A percentile compares a stretch with the other conserved stretches of the same genome.
Evolutionary conservation across 257 asterid genomes (phyloP).

Genomic region (Solanum lignicaule): DNA sequence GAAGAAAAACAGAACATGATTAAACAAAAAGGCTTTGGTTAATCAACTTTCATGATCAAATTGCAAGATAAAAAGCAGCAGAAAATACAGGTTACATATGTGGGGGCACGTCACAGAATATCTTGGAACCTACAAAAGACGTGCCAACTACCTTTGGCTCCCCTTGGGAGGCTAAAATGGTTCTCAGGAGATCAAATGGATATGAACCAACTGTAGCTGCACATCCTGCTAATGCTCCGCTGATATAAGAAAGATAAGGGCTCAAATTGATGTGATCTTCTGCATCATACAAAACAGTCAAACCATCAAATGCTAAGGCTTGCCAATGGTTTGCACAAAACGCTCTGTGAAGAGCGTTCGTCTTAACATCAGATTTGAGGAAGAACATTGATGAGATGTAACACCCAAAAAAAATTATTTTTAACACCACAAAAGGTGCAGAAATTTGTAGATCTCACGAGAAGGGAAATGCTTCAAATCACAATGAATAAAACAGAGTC

Average conservation of each 20-base stretch:
- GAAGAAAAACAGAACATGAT: neutral
- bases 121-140: neutral
- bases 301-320: neutral
- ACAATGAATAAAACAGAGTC: neutral
- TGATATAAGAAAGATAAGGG: conserved; percentile 71
- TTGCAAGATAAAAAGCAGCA: neutral
- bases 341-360: neutral
- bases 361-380: neutral
- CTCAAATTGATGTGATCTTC: conserved; percentile 69
- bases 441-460: neutral
- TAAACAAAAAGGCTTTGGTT: neutral
- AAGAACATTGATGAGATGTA: neutral
- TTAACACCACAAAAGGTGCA: neutral
- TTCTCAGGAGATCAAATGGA: conserved; percentile 90
- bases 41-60: neutral
- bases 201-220: conserved; percentile 96
- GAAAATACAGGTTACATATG: neutral
- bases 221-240: conserved; percentile 93
- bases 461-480: neutral
- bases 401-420: neutral
- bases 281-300: conserved; percentile 27
- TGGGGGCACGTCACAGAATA: neutral
- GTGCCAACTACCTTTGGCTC: conserved; percentile 70
- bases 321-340: neutral
- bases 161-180: conserved; percentile 96